Conservation (phyloP, 2,329 filamentous ascomycete species). For the Stemphylium beticola region DNA sequence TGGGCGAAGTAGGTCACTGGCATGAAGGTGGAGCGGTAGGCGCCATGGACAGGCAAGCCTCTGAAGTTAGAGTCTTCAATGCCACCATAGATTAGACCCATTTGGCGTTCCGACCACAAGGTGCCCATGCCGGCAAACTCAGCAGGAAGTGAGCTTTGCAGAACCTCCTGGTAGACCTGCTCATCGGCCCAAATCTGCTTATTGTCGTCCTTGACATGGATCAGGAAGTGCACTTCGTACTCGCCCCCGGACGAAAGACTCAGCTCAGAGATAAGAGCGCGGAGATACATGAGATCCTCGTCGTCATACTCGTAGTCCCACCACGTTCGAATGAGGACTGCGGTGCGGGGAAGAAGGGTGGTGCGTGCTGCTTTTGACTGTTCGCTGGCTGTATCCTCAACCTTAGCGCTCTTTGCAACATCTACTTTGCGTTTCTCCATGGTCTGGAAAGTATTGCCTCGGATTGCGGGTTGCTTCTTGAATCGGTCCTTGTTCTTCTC, state of each 20-base stretch:
- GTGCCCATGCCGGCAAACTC: constrained; percentile 61
- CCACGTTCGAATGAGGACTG: constrained; percentile 83
- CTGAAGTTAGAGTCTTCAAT: constrained; percentile 58
- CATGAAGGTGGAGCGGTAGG: constrained; percentile 81
- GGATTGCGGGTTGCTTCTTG: constrained; percentile 46
- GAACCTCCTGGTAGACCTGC: constrained; percentile 72
- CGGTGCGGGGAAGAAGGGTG: constrained; percentile 65
- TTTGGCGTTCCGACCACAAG: constrained; percentile 60
- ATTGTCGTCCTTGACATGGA: constrained; percentile 82
- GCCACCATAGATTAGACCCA: constrained; percentile 61
- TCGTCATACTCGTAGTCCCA: constrained; percentile 78
- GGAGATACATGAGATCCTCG: constrained; percentile 82
- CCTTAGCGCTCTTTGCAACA: neutral
- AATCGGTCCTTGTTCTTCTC: constrained; percentile 75
- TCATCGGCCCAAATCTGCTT: constrained; percentile 83
- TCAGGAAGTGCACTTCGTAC: constrained; percentile 80
- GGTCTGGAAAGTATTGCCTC: constrained; percentile 49
- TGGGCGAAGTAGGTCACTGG: constrained; percentile 93
- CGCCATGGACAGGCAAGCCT: constrained; percentile 72
- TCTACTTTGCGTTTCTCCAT: constrained; percentile 42
- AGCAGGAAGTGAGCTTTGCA: constrained; percentile 54
- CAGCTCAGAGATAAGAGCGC: constrained; percentile 80
- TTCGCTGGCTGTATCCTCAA: constrained; percentile 23
- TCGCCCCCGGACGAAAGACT: constrained; percentile 79
- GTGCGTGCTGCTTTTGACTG: constrained; percentile 38